These are phyloP conservation scores for Carnegiea gigantea DNA, from an alignment of 179 eudicot species.

Conservation along the genomic window DNA sequence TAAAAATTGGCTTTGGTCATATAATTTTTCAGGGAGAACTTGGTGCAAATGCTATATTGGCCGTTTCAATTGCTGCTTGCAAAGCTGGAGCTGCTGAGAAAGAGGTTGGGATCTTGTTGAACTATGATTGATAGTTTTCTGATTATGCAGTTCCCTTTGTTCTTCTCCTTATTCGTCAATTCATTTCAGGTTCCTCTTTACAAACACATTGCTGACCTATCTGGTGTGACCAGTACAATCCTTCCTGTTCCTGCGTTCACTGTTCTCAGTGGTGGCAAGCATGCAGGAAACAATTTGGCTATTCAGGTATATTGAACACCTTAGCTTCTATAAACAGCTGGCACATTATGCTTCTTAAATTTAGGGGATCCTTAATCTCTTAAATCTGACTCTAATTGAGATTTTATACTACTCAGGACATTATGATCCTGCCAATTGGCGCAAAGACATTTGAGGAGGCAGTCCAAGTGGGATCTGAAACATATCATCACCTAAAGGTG, in stretches of 20 bases:
- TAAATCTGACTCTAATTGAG: conserved; percentile 10
- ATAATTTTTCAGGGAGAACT: conserved; percentile 73
- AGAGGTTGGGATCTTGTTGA: conserved; percentile 50
- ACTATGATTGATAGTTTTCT: conserved; percentile 17
- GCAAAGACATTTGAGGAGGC: conserved; percentile 88
- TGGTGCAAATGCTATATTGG: conserved; percentile 94
- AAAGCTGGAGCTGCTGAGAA: conserved; percentile 99
- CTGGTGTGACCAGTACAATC: conserved; percentile 57
- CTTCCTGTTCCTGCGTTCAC: conserved; percentile 93
- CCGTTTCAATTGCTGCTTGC: conserved; percentile 98
- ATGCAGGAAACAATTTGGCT: conserved; percentile 83
- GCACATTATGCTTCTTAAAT: conserved; percentile 1
- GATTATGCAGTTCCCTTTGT: not conserved
- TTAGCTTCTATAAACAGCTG: not conserved
- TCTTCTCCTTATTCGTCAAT: not conserved
- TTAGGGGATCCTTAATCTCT: not conserved
- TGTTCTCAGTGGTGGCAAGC: conserved; percentile 88
- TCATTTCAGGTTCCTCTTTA: conserved; percentile 74
- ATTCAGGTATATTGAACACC: conserved; percentile 53
- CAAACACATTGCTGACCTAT: conserved; percentile 90
- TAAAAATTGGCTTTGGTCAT: conserved; percentile 6
- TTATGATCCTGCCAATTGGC: conserved; percentile 86
- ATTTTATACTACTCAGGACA: conserved; percentile 50
- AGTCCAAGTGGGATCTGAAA: conserved; percentile 91
- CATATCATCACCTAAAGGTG: conserved; percentile 96